These are phyloP conservation scores for Xanthoceras sorbifolium DNA, from an alignment of 345 rosid genomes.

Conservation along the genomic window DNA sequence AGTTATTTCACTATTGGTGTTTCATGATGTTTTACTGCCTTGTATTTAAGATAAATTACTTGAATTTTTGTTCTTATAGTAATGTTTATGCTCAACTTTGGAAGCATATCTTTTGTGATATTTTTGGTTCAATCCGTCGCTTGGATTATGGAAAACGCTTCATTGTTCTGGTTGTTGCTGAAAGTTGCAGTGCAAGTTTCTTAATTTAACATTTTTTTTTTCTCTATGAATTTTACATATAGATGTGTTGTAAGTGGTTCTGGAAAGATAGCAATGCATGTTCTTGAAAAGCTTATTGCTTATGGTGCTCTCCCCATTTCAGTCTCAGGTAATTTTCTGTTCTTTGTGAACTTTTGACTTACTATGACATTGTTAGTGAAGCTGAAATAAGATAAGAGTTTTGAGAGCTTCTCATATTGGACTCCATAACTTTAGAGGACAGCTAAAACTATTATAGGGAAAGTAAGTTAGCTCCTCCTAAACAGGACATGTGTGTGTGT, in stretches of 20 bases:
- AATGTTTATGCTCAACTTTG: not conserved
- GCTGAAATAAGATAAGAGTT: conserved; percentile 7
- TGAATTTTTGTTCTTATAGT: conserved; percentile 4
- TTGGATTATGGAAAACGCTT: not conserved
- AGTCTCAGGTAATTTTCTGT: conserved; percentile 65
- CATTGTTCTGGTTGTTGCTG: not conserved
- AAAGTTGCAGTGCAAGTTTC: conserved; percentile 10
- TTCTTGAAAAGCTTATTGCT: conserved; percentile 94
- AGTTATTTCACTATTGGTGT: not conserved
- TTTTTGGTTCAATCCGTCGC: not conserved
- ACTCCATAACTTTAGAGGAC: conserved; percentile 7
- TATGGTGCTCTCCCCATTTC: conserved; percentile 91
- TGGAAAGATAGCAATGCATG: conserved; percentile 99
- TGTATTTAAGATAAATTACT: conserved; percentile 11
- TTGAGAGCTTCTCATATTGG: not conserved
- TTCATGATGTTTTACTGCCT: not conserved
- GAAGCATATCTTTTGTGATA: not conserved
- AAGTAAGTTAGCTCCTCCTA: conserved; percentile 9
- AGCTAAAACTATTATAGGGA: not conserved
- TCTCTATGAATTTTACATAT: conserved; percentile 23
- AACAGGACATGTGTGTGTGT: not conserved
- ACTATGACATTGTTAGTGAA: not conserved
- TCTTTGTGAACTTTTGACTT: conserved; percentile 2
- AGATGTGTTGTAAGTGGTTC: conserved; percentile 97
- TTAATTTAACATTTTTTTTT: conserved; percentile 21